Conservation (phyloP, 1,284 basidiomycete genomes). For the Apiotrichum mycotoxinovorans region DNA sequence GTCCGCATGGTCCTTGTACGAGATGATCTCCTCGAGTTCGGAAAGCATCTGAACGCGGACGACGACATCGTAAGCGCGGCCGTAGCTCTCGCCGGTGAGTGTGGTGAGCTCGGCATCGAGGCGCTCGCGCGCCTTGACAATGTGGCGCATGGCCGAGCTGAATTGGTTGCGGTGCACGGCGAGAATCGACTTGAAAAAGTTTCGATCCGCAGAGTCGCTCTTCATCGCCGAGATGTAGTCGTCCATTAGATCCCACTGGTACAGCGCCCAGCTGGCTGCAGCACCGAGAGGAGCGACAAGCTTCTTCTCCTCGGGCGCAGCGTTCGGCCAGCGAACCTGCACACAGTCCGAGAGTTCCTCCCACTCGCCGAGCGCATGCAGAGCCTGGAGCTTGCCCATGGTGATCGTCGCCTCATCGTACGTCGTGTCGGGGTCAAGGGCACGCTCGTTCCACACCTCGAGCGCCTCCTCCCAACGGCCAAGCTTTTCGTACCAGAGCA, state of each 20-base stretch:
- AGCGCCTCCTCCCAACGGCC: constrained; percentile 96
- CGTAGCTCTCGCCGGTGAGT: constrained; percentile 93
- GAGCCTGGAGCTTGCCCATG: constrained; percentile 87
- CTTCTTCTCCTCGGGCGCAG: constrained; percentile 76
- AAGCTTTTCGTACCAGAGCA: constrained; percentile 91
- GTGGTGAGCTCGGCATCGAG: constrained; percentile 89
- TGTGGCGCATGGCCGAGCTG: constrained; percentile 81
- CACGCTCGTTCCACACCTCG: constrained; percentile 61
- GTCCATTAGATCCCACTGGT: constrained; percentile 98
- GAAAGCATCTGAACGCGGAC: constrained; percentile 98
- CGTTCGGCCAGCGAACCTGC: constrained; percentile 82
- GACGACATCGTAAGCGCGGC: constrained; percentile 91
- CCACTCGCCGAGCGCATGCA: constrained; percentile 98
- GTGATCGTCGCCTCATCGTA: constrained; percentile 68
- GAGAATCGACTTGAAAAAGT: constrained; percentile 94
- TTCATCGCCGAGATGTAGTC: constrained; percentile 95
- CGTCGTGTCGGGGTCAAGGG: constrained; percentile 38
- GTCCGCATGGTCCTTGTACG: constrained; percentile 90
- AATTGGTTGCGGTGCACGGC: constrained; percentile 96
- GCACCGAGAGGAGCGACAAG: constrained; percentile 96
- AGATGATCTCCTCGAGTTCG: constrained; percentile 95
- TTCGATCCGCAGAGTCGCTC: constrained; percentile 85
- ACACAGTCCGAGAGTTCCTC: constrained; percentile 84
- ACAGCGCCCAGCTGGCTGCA: constrained; percentile 93
- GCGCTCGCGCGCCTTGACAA: constrained; percentile 90